Conservation (phyloP, 2,329 filamentous ascomycete genomes). For the Pyrenophora graminea region DNA sequence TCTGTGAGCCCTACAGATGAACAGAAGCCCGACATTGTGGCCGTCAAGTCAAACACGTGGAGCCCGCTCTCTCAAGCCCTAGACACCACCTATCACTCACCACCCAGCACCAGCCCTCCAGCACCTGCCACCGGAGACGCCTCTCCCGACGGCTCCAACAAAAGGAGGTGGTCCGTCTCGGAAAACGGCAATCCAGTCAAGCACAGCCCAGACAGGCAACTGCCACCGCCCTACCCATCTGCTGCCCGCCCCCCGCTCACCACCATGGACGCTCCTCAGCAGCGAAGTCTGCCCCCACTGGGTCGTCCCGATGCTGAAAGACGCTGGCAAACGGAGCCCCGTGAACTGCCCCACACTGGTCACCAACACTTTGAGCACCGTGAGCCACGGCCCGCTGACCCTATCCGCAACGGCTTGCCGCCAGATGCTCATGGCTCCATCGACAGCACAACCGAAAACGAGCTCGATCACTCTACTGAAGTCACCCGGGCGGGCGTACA, state of each 20-base stretch:
- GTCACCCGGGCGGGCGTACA: constrained; percentile 51
- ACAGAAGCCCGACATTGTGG: constrained; percentile 23
- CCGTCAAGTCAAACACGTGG: constrained; percentile 22
- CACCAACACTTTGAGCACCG: constrained; percentile 35
- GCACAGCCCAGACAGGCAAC: constrained; percentile 41
- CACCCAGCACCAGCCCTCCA: constrained; percentile 28
- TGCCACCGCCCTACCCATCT: constrained; percentile 41
- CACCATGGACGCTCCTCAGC: constrained; percentile 30
- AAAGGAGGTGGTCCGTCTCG: constrained; percentile 70
- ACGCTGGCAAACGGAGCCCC: constrained; percentile 37
- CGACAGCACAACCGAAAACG: constrained; percentile 17
- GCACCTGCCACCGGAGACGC: constrained; percentile 22
- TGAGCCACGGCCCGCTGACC: constrained; percentile 31
- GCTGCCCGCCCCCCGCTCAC: constrained; percentile 42
- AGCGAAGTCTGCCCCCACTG: constrained; percentile 34
- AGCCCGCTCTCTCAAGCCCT: constrained; percentile 17
- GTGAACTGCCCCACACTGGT: constrained; percentile 25
- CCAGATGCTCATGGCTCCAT: constrained; percentile 18
- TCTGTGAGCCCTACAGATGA: constrained; percentile 35
- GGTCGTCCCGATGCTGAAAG: constrained; percentile 33
- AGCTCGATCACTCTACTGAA: constrained; percentile 41
- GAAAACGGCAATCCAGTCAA: constrained; percentile 46
- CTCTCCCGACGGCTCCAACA: constrained; percentile 51
- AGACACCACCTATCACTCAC: constrained; percentile 28
- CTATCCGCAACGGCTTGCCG: constrained; percentile 12